Evolutionary conservation across 305 asterid species (phyloP).

Genomic region (Plantago coronopus): DNA sequence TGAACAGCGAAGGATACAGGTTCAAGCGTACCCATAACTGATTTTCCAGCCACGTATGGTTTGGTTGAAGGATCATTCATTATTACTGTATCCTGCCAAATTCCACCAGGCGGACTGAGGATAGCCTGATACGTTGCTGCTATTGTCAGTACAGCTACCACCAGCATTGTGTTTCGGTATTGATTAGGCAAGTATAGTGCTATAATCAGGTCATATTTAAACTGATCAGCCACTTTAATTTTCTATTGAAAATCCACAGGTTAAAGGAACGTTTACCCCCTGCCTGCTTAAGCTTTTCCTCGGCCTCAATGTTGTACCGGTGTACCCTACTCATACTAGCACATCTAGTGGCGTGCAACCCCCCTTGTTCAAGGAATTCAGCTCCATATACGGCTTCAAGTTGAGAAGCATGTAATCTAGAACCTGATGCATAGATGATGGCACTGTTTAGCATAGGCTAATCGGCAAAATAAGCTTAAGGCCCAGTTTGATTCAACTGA

Average conservation of each 20-base stretch:
- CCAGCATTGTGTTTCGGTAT: constrained; percentile 6
- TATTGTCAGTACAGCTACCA: constrained; percentile 15
- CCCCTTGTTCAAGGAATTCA: constrained; percentile 2
- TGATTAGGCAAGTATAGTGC: constrained; percentile 1
- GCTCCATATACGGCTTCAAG: too few relatives aligned
- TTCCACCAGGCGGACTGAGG: constrained; percentile 22
- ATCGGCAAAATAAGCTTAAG: too few relatives aligned
- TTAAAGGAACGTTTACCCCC: not conserved
- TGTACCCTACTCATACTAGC: not conserved
- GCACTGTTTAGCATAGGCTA: too few relatives aligned
- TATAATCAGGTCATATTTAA: constrained; percentile 1
- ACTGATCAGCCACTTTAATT: not conserved
- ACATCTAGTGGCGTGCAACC: constrained; percentile 5
- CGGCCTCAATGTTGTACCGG: not conserved
- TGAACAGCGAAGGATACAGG: not conserved
- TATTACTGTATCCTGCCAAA: not conserved
- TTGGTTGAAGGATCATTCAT: not conserved
- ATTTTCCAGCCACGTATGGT: constrained; percentile 2
- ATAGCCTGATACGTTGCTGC: constrained; percentile 19
- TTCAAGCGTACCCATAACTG: not conserved
- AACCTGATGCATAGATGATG: too few relatives aligned
- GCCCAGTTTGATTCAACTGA: too few relatives aligned
- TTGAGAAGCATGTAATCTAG: too few relatives aligned
- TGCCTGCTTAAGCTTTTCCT: not conserved
- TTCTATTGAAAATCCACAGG: not conserved